Conservation (phyloP, 306 rosid species). For the Cucumis hystrix region DNA sequence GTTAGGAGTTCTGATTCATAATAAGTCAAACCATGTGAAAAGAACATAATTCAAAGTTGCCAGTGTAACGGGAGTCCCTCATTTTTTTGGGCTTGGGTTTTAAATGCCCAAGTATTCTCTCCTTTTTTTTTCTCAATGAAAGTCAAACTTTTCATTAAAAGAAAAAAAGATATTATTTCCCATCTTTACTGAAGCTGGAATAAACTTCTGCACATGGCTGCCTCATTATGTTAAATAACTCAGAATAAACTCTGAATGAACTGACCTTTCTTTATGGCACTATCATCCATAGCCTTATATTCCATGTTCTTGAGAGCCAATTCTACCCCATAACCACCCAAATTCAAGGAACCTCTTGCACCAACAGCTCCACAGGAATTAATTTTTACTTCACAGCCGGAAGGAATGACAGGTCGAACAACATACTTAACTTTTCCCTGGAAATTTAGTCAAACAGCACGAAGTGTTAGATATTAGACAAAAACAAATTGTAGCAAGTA, state of each 20-base stretch:
- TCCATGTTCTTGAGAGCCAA: constrained; percentile 98
- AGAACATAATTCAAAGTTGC: background rate
- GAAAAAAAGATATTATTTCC: background rate
- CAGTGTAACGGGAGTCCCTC: too few species aligned
- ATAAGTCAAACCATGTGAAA: background rate
- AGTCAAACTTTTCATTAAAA: too few species aligned
- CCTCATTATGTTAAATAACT: background rate
- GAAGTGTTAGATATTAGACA: background rate
- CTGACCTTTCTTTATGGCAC: constrained; percentile 73
- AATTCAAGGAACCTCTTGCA: constrained; percentile 53
- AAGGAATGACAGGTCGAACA: constrained; percentile 60
- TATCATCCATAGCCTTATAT: constrained; percentile 92
- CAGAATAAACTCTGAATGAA: background rate
- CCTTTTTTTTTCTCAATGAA: too few species aligned
- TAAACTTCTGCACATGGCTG: background rate
- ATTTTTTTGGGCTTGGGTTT: too few species aligned
- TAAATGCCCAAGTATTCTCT: too few species aligned
- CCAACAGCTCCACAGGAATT: constrained; percentile 82
- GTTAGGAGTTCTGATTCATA: background rate
- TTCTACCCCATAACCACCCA: constrained; percentile 98
- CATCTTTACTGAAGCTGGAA: background rate
- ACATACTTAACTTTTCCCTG: constrained; percentile 84
- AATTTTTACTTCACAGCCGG: constrained; percentile 57
- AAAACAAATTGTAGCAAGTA: background rate
- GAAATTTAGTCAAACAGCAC: constrained; percentile 10